phyloP scores from a whole-genome alignment of 768 basidiomycete genomes.

The Dendrothele bispora region DNA sequence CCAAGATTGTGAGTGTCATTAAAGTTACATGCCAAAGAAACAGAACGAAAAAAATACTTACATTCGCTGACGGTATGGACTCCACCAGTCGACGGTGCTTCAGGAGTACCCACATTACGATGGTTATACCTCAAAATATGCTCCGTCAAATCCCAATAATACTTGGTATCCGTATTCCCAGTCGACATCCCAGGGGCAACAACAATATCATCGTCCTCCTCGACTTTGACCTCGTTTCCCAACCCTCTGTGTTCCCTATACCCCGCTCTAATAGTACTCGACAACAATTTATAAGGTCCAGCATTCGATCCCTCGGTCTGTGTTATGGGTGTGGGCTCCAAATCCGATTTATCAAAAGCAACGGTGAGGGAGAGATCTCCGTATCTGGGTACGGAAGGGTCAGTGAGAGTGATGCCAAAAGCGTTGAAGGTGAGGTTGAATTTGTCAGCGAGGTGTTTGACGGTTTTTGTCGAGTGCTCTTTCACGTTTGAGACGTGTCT shows the following conservation, averaged over 20 bases:
- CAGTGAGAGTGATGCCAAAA: conserved; percentile 31
- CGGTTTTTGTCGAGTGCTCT: conserved; percentile 24
- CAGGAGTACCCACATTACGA: conserved; percentile 18
- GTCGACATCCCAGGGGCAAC: conserved; percentile 31
- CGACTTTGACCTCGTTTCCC: too few species aligned
- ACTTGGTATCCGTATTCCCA: conserved; percentile 35
- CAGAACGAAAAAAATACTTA: conserved; percentile 24
- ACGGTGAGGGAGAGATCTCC: conserved; percentile 38
- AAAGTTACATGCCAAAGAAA: too few species aligned
- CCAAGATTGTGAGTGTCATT: too few species aligned
- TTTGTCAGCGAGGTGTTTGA: conserved; percentile 32
- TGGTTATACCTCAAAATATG: conserved; percentile 51
- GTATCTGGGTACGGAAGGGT: conserved; percentile 8
- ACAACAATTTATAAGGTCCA: conserved; percentile 30
- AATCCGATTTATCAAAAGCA: conserved; percentile 33
- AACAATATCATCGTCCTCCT: conserved; percentile 13
- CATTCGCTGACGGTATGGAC: conserved; percentile 57
- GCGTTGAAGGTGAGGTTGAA: conserved; percentile 40
- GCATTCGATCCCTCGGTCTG: conserved; percentile 17
- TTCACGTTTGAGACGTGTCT: conserved; percentile 35
- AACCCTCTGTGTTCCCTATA: conserved; percentile 27
- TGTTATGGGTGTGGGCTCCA: conserved; percentile 52
- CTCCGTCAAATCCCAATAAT: conserved; percentile 27
- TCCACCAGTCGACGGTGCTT: conserved; percentile 16
- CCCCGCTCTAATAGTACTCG: conserved; percentile 41